Conservation (phyloP, 805 yeast genomes). For the Spathaspora passalidarum region DNA sequence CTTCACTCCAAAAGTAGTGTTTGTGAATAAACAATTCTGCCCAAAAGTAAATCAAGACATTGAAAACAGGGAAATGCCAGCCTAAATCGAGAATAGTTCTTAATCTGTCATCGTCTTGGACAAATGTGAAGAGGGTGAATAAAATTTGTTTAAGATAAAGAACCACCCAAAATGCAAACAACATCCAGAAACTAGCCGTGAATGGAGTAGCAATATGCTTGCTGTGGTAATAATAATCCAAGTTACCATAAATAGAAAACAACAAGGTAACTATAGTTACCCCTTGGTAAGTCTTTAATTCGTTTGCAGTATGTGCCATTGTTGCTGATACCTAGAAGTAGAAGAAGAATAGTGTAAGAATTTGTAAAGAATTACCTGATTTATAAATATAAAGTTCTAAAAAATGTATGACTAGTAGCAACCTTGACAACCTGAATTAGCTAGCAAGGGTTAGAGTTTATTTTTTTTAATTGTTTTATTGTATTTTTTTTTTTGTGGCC, state of each 20-base stretch:
- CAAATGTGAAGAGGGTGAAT: constrained; percentile 46
- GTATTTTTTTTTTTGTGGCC: neutral
- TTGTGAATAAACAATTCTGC: constrained; percentile 54
- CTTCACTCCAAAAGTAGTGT: constrained; percentile 57
- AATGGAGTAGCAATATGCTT: constrained; percentile 68
- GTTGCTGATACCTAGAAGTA: neutral
- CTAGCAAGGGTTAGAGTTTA: neutral
- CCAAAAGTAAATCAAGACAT: constrained; percentile 63
- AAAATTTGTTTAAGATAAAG: constrained; percentile 51
- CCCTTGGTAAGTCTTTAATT: constrained; percentile 31
- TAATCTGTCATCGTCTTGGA: constrained; percentile 20
- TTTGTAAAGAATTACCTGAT: neutral
- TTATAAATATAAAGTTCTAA: neutral
- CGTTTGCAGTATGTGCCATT: constrained; percentile 6
- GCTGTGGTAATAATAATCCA: constrained; percentile 26
- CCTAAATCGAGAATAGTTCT: constrained; percentile 35
- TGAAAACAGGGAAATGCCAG: constrained; percentile 62
- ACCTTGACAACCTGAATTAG: too few species aligned
- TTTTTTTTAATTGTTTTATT: neutral
- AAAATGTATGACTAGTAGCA: constrained; percentile 1
- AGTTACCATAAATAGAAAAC: constrained; percentile 53
- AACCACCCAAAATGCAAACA: constrained; percentile 57
- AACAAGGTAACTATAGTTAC: constrained; percentile 52
- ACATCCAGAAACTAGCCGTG: constrained; percentile 50
- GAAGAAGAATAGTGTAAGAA: neutral